Evolutionary conservation across 352 stramenopile genomes (phyloP).

Genomic region (Globisporangium emineosum): DNA sequence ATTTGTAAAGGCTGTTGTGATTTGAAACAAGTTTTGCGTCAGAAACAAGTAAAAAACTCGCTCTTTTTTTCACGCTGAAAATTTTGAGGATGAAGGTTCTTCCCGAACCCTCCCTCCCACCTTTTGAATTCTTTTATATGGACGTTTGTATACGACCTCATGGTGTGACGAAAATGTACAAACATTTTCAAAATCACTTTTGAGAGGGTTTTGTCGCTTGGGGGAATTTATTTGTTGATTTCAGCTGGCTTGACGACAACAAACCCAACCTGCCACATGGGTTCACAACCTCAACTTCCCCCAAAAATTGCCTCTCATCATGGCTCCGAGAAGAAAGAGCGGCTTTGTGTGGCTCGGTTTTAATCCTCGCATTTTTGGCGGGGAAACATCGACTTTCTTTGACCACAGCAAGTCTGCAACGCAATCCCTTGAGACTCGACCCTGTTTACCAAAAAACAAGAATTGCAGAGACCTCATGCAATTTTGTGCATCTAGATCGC

Average conservation of each 20-base stretch:
- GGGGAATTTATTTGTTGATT: not conserved
- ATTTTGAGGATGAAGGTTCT: not conserved
- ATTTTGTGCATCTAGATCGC: not conserved
- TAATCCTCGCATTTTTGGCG: not conserved
- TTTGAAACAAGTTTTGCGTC: not conserved
- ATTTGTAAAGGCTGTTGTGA: not conserved
- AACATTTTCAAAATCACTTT: not conserved
- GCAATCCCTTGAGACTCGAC: too few species aligned
- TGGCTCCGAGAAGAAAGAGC: not conserved
- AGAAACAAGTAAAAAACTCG: not conserved
- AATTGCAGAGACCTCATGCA: not conserved
- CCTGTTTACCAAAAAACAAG: not conserved
- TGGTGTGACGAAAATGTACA: not conserved
- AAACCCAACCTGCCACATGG: not conserved
- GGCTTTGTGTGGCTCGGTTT: not conserved
- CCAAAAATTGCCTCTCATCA: conserved; percentile 1
- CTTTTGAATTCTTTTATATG: not conserved
- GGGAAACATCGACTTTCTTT: not conserved
- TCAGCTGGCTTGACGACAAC: not conserved
- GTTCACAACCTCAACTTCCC: not conserved
- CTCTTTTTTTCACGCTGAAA: conserved; percentile 1
- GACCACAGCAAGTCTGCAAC: too few species aligned
- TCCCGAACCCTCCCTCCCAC: not conserved
- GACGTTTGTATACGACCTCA: not conserved
- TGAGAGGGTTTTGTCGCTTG: not conserved